These are phyloP conservation scores for Apiospora malaysiana DNA, from an alignment of 2,329 filamentous ascomycete species.

Conservation along the genomic window DNA sequence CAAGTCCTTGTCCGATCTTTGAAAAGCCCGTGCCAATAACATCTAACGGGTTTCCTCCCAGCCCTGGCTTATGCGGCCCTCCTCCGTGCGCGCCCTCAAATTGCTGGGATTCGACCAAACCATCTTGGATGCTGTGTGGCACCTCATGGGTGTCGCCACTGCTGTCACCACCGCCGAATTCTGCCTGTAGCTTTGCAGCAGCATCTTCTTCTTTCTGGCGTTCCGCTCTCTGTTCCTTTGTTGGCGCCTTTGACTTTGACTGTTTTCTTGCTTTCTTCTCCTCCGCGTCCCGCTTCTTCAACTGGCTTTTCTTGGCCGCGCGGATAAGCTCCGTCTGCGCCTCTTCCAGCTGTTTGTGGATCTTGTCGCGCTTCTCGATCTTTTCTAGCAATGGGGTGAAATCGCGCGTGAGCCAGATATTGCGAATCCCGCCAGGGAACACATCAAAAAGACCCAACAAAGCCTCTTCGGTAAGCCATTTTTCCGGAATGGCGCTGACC, in stretches of 20 bases:
- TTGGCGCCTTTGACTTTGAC: conserved; percentile 52
- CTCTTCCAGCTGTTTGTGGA: conserved; percentile 75
- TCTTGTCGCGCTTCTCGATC: conserved; percentile 73
- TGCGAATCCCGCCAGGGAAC: conserved; percentile 91
- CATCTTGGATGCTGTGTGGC: conserved; percentile 57
- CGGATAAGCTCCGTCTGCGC: conserved; percentile 88
- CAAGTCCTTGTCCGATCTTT: conserved; percentile 58
- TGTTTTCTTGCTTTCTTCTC: conserved; percentile 69
- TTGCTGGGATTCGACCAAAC: conserved; percentile 35
- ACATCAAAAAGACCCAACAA: conserved; percentile 89
- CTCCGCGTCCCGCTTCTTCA: conserved; percentile 68
- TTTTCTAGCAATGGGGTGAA: conserved; percentile 84
- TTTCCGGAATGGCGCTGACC: conserved; percentile 86
- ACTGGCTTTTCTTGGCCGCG: conserved; percentile 76
- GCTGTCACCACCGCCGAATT: conserved; percentile 54
- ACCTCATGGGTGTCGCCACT: conserved; percentile 59
- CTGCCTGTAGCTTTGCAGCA: conserved; percentile 56
- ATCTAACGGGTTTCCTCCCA: conserved; percentile 37
- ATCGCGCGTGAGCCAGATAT: conserved; percentile 96
- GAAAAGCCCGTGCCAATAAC: conserved; percentile 45
- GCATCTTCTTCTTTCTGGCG: conserved; percentile 56
- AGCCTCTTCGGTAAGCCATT: conserved; percentile 87
- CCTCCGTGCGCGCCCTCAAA: conserved; percentile 29
- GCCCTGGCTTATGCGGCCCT: conserved; percentile 20
- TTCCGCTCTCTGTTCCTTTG: conserved; percentile 56